phyloP scores from a whole-genome alignment of 2,329 filamentous ascomycete species.

The Westerdykella ornata region DNA sequence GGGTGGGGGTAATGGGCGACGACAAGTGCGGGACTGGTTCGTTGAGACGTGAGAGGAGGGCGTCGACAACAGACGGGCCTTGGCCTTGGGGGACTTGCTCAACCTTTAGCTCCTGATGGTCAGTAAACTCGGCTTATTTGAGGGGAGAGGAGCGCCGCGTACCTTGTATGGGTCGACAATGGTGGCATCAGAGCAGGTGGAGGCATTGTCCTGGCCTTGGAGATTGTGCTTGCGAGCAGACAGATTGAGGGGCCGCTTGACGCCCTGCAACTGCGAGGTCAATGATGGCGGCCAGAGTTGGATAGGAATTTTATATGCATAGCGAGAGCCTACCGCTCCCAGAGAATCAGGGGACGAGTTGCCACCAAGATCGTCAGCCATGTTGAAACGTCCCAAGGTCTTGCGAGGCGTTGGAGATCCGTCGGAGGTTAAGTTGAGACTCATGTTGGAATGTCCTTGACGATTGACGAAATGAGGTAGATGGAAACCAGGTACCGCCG shows the following conservation, averaged over 20 bases:
- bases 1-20: slow-evolving; percentile 38
- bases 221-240: slow-evolving; percentile 31
- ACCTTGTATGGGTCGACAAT: slow-evolving; percentile 27
- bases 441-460: slow-evolving; percentile 24
- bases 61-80: slow-evolving; percentile 46
- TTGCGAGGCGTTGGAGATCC: slow-evolving; percentile 40
- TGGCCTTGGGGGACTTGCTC: slow-evolving; percentile 29
- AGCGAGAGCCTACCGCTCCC: slow-evolving; percentile 29
- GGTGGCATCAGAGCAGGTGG: slow-evolving; percentile 4
- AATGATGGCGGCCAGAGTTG: slow-evolving; percentile 19
- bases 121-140: slow-evolving; percentile 13
- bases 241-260: slow-evolving; percentile 33
- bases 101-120: slow-evolving; percentile 45
- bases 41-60: slow-evolving; percentile 65
- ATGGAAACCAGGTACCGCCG: slow-evolving; percentile 24
- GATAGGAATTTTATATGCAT: slow-evolving; percentile 4
- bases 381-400: slow-evolving; percentile 21
- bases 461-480: slow-evolving; percentile 26
- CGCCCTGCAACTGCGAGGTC: slow-evolving; percentile 33
- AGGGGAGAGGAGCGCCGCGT: slow-evolving; percentile 7
- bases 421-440: slow-evolving; percentile 37
- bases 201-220: slow-evolving; percentile 14
- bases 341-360: slow-evolving; percentile 33
- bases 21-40: slow-evolving; percentile 40
- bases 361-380: slow-evolving; percentile 26